Evolutionary conservation across 768 basidiomycete species (phyloP).

Genomic region (Rhodotorula toruloides): DNA sequence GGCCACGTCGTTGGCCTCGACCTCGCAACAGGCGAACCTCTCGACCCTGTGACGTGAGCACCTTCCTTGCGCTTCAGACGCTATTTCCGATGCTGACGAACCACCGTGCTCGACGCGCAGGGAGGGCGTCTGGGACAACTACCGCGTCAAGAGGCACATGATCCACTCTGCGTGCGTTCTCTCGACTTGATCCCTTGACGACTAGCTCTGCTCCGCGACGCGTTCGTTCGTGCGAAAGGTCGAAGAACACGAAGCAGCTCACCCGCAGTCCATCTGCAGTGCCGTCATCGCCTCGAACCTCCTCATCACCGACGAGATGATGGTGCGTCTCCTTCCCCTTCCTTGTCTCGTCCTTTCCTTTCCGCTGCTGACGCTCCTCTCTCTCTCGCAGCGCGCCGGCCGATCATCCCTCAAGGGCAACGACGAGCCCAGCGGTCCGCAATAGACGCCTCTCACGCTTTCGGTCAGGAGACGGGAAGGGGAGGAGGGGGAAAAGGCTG

Average conservation of each 20-base stretch:
- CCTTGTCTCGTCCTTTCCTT: neutral
- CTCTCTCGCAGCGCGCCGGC: conserved; percentile 5
- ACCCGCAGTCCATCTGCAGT: conserved; percentile 29
- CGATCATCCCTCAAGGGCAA: conserved; percentile 23
- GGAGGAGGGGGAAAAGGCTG: too few species aligned
- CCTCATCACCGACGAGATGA: conserved; percentile 90
- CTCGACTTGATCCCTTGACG: neutral
- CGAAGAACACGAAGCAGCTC: neutral
- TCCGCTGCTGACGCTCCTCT: neutral
- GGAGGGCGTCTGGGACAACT: conserved; percentile 98
- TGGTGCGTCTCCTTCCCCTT: conserved; percentile 45
- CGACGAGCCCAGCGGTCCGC: conserved; percentile 18
- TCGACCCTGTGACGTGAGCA: conserved; percentile 74
- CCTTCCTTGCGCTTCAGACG: neutral
- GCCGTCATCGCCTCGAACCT: conserved; percentile 82
- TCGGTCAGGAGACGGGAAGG: too few species aligned
- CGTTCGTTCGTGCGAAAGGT: conserved; percentile 43
- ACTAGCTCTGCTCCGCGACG: conserved; percentile 8
- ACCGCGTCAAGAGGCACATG: conserved; percentile 97
- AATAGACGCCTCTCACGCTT: neutral
- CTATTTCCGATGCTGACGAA: too few species aligned
- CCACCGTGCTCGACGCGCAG: too few species aligned
- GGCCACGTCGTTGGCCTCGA: conserved; percentile 90
- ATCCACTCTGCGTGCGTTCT: conserved; percentile 79
- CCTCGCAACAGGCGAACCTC: conserved; percentile 86